Conservation (phyloP, 73 alveolate species). For the Tetrahymena malaccensis region DNA sequence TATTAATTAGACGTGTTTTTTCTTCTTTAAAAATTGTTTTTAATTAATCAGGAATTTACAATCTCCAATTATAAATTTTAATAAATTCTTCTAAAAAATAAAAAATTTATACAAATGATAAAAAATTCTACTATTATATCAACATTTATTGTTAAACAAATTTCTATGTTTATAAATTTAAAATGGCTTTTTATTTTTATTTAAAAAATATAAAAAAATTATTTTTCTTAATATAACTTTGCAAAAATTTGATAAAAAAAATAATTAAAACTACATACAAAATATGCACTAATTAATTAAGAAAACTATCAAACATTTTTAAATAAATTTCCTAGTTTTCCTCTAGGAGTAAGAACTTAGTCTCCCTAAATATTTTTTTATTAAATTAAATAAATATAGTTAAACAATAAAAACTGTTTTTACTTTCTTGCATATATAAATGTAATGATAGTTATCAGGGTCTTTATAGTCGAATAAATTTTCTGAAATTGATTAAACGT, state of each 20-base stretch:
- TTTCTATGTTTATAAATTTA: no score
- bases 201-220: no score
- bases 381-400: background rate
- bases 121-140: no score
- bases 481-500: background rate
- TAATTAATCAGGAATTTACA: background rate
- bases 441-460: slow-evolving; percentile 29
- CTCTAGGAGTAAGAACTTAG: background rate
- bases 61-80: background rate
- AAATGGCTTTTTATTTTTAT: no score
- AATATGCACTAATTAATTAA: background rate
- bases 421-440: slow-evolving; percentile 25
- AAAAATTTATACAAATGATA: no score
- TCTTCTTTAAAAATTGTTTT: background rate
- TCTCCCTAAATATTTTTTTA: background rate
- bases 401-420: background rate
- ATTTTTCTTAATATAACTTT: no score
- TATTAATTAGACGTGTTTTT: background rate
- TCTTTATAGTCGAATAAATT: slow-evolving; percentile 24
- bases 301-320: background rate
- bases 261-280: background rate
- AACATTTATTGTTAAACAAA: no score
- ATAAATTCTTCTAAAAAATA: no score
- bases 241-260: background rate
- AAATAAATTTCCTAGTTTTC: background rate